These are phyloP conservation scores for Esteya vermicola DNA, from an alignment of 2,329 filamentous ascomycete species.

Conservation along the genomic window DNA sequence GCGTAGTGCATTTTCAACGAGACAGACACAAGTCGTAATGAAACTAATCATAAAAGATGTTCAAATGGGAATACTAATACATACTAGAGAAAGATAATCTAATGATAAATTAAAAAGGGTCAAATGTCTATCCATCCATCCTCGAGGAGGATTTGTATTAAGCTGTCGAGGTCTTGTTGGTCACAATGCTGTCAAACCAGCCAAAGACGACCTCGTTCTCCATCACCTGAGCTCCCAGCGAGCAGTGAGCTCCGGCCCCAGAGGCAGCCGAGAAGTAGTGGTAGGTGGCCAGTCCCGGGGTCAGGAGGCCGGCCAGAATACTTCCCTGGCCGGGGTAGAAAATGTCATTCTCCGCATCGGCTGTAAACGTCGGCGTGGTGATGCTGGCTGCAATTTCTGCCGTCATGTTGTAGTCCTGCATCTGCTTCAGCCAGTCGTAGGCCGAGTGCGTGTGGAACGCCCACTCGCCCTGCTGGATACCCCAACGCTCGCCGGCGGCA, in stretches of 20 bases:
- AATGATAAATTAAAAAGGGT: no score
- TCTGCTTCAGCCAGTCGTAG: conserved; percentile 10
- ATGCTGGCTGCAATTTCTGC: no score
- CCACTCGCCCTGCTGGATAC: conserved; percentile 19
- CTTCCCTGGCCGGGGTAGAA: conserved; percentile 5
- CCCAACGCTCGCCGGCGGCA: conserved; percentile 15
- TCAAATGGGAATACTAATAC: no score
- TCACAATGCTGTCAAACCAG: neutral
- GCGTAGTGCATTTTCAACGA: no score
- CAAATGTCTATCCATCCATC: no score
- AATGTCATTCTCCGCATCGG: neutral
- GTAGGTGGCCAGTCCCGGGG: neutral
- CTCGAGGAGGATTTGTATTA: no score
- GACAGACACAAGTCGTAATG: no score
- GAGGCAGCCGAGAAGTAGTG: neutral
- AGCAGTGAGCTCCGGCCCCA: neutral
- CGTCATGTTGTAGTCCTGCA: neutral
- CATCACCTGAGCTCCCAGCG: neutral
- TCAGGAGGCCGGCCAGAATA: neutral
- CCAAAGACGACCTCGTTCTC: neutral
- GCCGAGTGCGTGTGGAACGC: conserved; percentile 16
- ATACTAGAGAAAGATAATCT: no score
- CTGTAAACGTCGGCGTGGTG: neutral
- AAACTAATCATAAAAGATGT: no score
- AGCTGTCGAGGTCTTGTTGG: no score